Base-by-base conservation (phyloP, 2,329 filamentous ascomycete species). In the Colletotrichum musae region DNA sequence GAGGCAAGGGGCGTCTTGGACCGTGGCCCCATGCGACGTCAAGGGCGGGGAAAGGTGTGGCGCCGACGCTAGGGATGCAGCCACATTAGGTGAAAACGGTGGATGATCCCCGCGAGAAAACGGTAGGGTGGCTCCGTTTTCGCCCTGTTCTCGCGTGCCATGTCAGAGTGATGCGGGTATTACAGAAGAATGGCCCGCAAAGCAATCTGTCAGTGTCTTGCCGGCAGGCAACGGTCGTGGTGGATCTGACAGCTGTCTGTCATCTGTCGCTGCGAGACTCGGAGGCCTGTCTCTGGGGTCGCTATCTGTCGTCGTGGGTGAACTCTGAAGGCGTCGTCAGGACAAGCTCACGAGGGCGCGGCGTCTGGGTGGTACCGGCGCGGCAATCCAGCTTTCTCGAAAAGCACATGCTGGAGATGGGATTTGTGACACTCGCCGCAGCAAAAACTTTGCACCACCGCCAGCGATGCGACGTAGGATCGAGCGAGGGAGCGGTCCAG, bases 21-120 rank as follows among this genome's bases (percentile, higher is more conserved):
- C 7, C 15, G 24, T 32, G 50, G 41, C 54, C 43, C 66, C 32
- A 65, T 56, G 61, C 66, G 36, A 60, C 54, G 54, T 65, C 65
- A 59, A 41, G 61, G 45, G 66, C 56, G 66, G 66, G 62, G 48
- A 66, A 36, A 32, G n/a, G 51, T 57, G 64, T 58, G 62, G 66
- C 66, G 54, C 66, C 24, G 50, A 56, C 66, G 66, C 66, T 47
- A 60, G 43, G 36, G 18, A 45, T 13, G 47, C n/a, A 65, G 56
- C 66, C 61, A 60, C 62, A 57, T 66, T 45, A 18, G 54, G 36
- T 41, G 50, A 66, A 36, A 66, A 69, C 66, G 62, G 66, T 26
- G 41, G 62, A 13, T 60, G 66, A 69, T 66, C 56, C 56, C 59
- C 24, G 21, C n/a, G 41, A 10, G 10, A 48, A 66, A 69, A 69